These are phyloP conservation scores for Sechiopsis laciniata DNA, from an alignment of 306 rosid species.

Conservation along the genomic window DNA sequence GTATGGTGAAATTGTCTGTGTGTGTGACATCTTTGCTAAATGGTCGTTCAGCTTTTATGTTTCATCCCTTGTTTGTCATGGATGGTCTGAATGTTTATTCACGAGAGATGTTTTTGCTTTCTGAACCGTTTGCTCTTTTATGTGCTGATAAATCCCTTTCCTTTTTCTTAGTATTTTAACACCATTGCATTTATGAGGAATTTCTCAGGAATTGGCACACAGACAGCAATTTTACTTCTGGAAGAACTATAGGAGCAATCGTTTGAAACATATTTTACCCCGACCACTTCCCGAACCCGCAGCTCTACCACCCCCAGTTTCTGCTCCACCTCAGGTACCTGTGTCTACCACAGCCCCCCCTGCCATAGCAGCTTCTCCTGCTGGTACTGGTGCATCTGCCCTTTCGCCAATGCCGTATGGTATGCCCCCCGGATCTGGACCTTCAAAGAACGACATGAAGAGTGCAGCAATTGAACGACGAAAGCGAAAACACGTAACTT, in stretches of 20 bases:
- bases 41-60: background rate
- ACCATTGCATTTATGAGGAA: background rate
- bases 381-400: constrained; percentile 31
- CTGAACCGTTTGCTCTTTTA: background rate
- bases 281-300: constrained; percentile 70
- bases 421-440: constrained; percentile 50
- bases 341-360: constrained; percentile 38
- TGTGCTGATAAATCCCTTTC: background rate
- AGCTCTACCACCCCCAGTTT: constrained; percentile 43
- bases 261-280: constrained; percentile 82
- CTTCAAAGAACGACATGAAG: constrained; percentile 61
- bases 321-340: constrained; percentile 50
- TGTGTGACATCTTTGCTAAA: background rate
- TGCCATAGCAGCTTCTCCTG: constrained; percentile 41
- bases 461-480: constrained; percentile 66
- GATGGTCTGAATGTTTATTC: background rate
- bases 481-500: constrained; percentile 61
- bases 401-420: constrained; percentile 78
- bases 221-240: constrained; percentile 96
- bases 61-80: background rate
- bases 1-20: background rate
- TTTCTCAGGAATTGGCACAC: constrained; percentile 74
- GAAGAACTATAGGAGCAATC: constrained; percentile 91
- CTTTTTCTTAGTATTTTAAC: constrained; percentile 6
- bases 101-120: background rate